A percentile compares a stretch with the other conserved stretches of the same genome.
These are phyloP conservation scores for Suillus weaverae DNA, from an alignment of 768 basidiomycete species.

Conservation along the genomic window DNA sequence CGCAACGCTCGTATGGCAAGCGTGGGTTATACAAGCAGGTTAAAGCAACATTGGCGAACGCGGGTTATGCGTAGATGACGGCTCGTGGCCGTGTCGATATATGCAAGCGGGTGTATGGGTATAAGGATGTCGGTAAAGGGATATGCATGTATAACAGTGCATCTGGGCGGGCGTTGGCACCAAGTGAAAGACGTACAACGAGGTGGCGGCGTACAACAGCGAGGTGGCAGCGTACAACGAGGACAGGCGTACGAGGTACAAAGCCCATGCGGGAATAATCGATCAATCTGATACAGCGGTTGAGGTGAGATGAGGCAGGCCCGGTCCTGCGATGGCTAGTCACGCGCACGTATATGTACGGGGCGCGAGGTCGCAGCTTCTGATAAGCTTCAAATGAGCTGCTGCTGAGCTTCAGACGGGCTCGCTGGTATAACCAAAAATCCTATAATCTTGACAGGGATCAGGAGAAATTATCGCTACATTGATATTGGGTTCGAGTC, in stretches of 20 bases:
- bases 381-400: no score
- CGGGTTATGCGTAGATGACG: not conserved
- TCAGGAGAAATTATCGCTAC: slow-evolving; percentile 5
- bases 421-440: slow-evolving; percentile 1
- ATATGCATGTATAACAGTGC: not conserved
- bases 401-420: not conserved
- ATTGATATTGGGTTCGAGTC: not conserved
- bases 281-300: not conserved
- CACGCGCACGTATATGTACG: not conserved
- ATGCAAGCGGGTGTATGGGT: not conserved
- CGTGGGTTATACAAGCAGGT: not conserved
- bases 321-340: not conserved
- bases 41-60: not conserved
- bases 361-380: not conserved
- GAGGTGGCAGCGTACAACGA: not conserved
- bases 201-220: not conserved
- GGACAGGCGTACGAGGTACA: not conserved
- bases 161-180: not conserved
- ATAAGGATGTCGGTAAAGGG: not conserved
- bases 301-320: not conserved
- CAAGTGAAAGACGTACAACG: not conserved
- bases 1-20: no score
- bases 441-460: not conserved
- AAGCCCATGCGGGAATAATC: not conserved
- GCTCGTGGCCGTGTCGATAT: not conserved